These are phyloP conservation scores for Spinacia oleracea DNA, from an alignment of 179 eudicot species.

Conservation along the genomic window DNA sequence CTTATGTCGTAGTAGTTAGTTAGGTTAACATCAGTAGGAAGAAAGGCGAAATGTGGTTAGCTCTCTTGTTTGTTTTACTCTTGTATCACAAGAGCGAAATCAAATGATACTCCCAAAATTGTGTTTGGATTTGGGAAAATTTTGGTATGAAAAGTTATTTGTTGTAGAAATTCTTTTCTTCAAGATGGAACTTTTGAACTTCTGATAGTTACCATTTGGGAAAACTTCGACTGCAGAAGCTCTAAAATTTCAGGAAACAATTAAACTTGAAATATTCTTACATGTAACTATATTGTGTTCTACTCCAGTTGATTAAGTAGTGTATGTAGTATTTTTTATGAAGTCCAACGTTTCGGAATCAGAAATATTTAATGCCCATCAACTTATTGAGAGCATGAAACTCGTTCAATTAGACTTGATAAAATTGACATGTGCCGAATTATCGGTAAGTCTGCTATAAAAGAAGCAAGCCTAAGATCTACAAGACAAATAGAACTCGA, in stretches of 20 bases:
- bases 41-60: slow-evolving; percentile 6
- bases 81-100: slow-evolving; percentile 15
- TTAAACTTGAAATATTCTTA: neutral
- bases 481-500: no score
- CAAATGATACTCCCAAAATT: slow-evolving; percentile 10
- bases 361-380: no score
- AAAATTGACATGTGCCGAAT: no score
- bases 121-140: slow-evolving; percentile 30
- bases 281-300: neutral
- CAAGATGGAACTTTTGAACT: neutral
- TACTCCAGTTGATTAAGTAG: neutral
- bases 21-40: slow-evolving; percentile 13
- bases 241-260: neutral
- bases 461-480: no score
- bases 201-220: neutral
- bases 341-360: no score
- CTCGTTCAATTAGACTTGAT: no score
- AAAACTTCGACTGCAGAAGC: neutral
- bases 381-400: no score
- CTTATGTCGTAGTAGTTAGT: slow-evolving; percentile 8
- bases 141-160: slow-evolving; percentile 25
- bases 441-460: no score
- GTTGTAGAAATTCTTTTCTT: neutral
- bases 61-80: slow-evolving; percentile 11
- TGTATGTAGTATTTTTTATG: no score